Conservation (phyloP, 352 stramenopile genomes). For the Pythium volutum region DNA sequence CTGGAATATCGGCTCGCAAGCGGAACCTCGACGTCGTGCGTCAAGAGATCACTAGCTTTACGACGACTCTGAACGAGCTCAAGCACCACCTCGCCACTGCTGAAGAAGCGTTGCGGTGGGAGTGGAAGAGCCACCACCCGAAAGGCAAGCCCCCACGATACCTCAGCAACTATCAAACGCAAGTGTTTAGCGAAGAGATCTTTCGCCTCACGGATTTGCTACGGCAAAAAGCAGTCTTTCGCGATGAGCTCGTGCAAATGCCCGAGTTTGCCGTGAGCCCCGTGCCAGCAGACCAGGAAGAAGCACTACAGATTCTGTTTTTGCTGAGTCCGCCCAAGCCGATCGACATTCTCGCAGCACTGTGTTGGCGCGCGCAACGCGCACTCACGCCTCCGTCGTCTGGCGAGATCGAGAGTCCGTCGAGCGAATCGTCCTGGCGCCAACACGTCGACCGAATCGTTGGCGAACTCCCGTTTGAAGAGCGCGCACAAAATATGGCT, state of each 20-base stretch:
- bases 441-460: conserved; percentile 1
- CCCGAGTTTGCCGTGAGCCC: conserved; percentile 33
- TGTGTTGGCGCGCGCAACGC: conserved; percentile 39
- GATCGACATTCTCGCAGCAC: conserved; percentile 34
- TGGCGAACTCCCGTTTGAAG: not conserved
- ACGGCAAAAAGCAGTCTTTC: conserved; percentile 19
- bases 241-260: conserved; percentile 14
- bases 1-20: not conserved
- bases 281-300: conserved; percentile 25
- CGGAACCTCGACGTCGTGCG: conserved; percentile 1
- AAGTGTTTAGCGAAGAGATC: conserved; percentile 6
- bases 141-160: not conserved
- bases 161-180: conserved; percentile 4
- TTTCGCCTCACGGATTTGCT: conserved; percentile 13
- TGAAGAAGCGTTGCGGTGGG: conserved; percentile 6
- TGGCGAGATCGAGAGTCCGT: not conserved
- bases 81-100: not conserved
- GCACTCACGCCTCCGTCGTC: conserved; percentile 19
- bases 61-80: not conserved
- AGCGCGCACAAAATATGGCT: conserved; percentile 8
- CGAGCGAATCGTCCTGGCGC: not conserved
- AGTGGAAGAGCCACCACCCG: conserved; percentile 1
- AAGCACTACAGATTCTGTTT: conserved; percentile 40
- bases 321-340: conserved; percentile 37
- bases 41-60: conserved; percentile 5